Conservation (phyloP, 2,329 filamentous ascomycete genomes). For the Calonectria honghensis region DNA sequence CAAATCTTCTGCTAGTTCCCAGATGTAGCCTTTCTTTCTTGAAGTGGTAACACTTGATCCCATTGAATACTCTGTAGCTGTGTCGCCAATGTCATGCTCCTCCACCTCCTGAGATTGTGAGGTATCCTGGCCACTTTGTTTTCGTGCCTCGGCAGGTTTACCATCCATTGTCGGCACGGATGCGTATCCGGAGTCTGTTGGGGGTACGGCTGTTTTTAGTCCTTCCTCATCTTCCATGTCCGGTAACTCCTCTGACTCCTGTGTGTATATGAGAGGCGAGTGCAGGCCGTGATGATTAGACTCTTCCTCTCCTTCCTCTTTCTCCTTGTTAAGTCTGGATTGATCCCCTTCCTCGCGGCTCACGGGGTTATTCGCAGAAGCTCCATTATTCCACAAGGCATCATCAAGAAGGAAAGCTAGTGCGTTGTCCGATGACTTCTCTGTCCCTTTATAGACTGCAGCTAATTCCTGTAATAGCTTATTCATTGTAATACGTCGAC, state of each 20-base stretch:
- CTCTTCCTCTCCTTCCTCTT: not conserved
- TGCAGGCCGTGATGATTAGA: not conserved
- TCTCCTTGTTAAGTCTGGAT: not conserved
- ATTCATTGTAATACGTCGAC: constrained; percentile 72
- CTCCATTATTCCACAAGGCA: too few relatives aligned
- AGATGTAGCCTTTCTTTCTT: not conserved
- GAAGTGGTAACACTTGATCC: not conserved
- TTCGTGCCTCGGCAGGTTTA: not conserved
- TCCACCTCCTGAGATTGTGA: not conserved
- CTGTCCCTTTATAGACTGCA: not conserved
- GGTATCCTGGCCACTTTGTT: not conserved
- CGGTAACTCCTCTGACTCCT: not conserved
- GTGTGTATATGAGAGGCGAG: not conserved
- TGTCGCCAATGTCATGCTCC: not conserved
- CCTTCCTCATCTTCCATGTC: not conserved
- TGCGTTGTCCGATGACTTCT: not conserved
- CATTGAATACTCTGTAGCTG: constrained; percentile 24
- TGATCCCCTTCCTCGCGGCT: too few relatives aligned
- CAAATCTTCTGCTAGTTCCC: constrained; percentile 12
- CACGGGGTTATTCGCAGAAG: too few relatives aligned
- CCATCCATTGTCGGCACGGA: not conserved
- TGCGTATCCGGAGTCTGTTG: constrained; percentile 39
- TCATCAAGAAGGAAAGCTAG: too few relatives aligned
- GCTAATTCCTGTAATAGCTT: constrained; percentile 67
- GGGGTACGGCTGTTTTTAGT: constrained; percentile 53